Base-by-base conservation (phyloP, 1,284 basidiomycete genomes). In the Porodaedalea pini region DNA sequence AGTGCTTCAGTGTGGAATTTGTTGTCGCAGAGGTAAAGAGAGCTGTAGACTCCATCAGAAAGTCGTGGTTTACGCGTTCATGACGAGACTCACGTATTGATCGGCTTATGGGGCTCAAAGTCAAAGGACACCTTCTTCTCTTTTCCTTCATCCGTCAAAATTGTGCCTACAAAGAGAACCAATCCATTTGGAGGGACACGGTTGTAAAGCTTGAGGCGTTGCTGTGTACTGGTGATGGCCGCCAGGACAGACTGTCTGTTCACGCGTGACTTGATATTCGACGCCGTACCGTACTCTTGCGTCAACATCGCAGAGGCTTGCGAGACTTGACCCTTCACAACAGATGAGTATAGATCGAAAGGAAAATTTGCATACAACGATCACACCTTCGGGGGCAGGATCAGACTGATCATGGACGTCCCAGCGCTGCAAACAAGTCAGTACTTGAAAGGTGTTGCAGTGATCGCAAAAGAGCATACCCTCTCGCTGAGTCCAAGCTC, bases 1-100 rank as follows among this genome's bases (percentile, higher is more conserved):
- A 99, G 83, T 0, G 95, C 94, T 70, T 98, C 97, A 3, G 97
- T 98, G 78, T 98, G 96, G 79, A 99, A 99, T 73, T 98, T 97
- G 80, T 97, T 98, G 81, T 99, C 97, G 71, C 97, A 99, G 53
- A 98, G 89, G 77, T 99, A 99, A 49, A 99, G 85, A 17, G 94
- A 95, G 17, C 90, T 94, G 69, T 3, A 34, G 11, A 25, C 29
- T 32, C 23, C 36, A 39, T 55, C 11, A 17, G 34, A 57, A 45
- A 48, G 43, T 25, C 48, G 32, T 13, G 27, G 15, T 52, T n/a
- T 21, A 2, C 23, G 10, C 2, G 31, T 6, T 31, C 19, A 21
- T 15, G n/a, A 27, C 15, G 11, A 45, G 7, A 78, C 88, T 60
- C 71, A 94, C 88, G 96, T 99, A 75, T 98, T 99, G 79, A 99